Base-by-base conservation (phyloP, 1,284 basidiomycete genomes). In the Irpex lacteus region DNA sequence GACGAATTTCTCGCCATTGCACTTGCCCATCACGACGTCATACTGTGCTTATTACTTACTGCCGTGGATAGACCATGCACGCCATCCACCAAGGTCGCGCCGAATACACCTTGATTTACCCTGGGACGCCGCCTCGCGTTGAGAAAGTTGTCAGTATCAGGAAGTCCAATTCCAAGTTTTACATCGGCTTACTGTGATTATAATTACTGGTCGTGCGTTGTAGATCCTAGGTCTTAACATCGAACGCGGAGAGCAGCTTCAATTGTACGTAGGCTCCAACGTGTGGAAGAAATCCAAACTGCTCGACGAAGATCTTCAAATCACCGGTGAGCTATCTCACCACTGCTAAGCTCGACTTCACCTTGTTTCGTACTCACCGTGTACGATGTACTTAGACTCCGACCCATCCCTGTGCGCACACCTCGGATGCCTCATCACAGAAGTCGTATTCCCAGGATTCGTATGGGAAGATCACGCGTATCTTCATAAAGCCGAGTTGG, bases 21-120 rank as follows among this genome's bases (percentile, higher is more conserved):
- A n/a, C n/a, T n/a, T n/a, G n/a, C n/a, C n/a, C n/a, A n/a, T n/a
- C n/a, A n/a, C n/a, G n/a, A n/a, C n/a, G n/a, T n/a, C n/a, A n/a
- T n/a, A 26, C 21, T 26, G 50, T 7, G n/a, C 44, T n/a, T n/a
- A n/a, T n/a, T n/a, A n/a, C 44, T 58, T 4, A 18, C 62, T n/a
- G n/a, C n/a, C n/a, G n/a, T n/a, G n/a, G n/a, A n/a, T n/a, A 84
- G 81, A 84, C 80, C 3, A 81, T 82, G 72, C 82, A 84, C 65
- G 75, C 81, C 19, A 75, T 78, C 13, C 82, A 85, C 67, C 77
- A 81, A 61, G 82, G 82, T 1, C 78, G 82, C 4, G 79, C 77
- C 0, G 77, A 79, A 62, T 84, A 85, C 69, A 83, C 80, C 1
- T 74, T 85, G 50, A 80, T 84, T 47, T 70, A 71, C 2, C 75